Conservation (phyloP, 495 filamentous ascomycete genomes). For the Penicillium ochrochloron region DNA sequence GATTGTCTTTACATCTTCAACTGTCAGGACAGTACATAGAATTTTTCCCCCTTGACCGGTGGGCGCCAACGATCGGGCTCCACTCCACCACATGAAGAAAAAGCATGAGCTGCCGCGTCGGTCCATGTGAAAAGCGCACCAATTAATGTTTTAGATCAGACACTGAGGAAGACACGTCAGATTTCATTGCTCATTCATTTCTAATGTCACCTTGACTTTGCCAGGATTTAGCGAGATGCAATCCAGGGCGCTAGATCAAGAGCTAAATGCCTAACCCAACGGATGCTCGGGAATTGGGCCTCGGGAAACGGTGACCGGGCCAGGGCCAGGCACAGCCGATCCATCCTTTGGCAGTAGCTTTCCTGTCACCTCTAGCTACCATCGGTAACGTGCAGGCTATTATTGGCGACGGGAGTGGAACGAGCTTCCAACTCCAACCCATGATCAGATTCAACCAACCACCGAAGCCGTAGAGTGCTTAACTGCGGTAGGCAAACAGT, state of each 20-base stretch:
- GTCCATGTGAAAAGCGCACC: slow-evolving; percentile 9
- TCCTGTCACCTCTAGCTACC: neutral
- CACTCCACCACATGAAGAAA: slow-evolving; percentile 18
- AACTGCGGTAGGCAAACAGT: slow-evolving; percentile 16
- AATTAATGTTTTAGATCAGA: neutral
- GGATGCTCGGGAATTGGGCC: neutral
- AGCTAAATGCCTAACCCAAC: neutral
- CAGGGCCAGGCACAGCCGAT: neutral
- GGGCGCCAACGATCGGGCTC: slow-evolving; percentile 15
- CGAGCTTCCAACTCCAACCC: neutral
- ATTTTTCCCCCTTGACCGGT: slow-evolving; percentile 7
- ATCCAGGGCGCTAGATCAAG: neutral
- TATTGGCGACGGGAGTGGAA: slow-evolving; percentile 1
- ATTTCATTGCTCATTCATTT: neutral
- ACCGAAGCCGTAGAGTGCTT: neutral
- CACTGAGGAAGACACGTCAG: neutral
- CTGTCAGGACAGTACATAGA: neutral
- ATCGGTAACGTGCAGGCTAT: slow-evolving; percentile 4
- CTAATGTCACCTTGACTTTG: neutral
- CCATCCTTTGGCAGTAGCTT: neutral
- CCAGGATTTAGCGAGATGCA: neutral
- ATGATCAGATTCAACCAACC: slow-evolving; percentile 4
- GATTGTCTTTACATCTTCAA: neutral
- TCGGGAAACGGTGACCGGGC: neutral
- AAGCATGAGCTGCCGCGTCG: slow-evolving; percentile 19